Conservation (phyloP, 371 early-diverging fungal genomes). For the Mortierella sp. region DNA sequence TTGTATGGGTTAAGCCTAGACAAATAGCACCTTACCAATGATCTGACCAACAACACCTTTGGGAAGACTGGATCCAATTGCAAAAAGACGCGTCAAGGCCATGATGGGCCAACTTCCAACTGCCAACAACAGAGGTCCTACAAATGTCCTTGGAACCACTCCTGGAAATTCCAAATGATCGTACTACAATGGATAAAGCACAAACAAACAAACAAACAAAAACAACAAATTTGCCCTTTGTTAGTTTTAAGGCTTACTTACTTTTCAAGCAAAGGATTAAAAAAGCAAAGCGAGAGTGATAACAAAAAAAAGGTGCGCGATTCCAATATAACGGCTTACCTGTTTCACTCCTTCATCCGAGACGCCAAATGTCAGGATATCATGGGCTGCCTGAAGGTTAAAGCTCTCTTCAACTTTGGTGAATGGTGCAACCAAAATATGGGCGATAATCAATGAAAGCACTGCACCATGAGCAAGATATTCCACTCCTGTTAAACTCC, state of each 20-base stretch:
- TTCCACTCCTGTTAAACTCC: slow-evolving; percentile 13
- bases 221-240: background rate
- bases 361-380: slow-evolving; percentile 74
- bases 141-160: slow-evolving; percentile 93
- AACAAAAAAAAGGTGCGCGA: background rate
- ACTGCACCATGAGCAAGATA: slow-evolving; percentile 18
- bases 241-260: background rate
- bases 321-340: slow-evolving; percentile 24
- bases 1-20: too few relatives aligned
- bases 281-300: too few relatives aligned
- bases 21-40: slow-evolving; percentile 25
- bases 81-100: slow-evolving; percentile 27
- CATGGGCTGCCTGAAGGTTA: slow-evolving; percentile 92
- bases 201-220: background rate
- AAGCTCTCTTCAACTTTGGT: slow-evolving; percentile 98
- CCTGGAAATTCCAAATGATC: slow-evolving; percentile 93
- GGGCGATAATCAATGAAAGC: slow-evolving; percentile 57
- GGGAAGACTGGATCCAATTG: slow-evolving; percentile 26
- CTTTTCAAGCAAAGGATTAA: background rate
- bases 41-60: slow-evolving; percentile 45
- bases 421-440: slow-evolving; percentile 75
- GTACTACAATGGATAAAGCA: slow-evolving; percentile 55
- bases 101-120: slow-evolving; percentile 54
- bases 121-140: slow-evolving; percentile 79
- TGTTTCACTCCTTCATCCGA: slow-evolving; percentile 40